phyloP scores from a whole-genome alignment of 345 rosid species.

The Arabidopsis arenosa region DNA sequence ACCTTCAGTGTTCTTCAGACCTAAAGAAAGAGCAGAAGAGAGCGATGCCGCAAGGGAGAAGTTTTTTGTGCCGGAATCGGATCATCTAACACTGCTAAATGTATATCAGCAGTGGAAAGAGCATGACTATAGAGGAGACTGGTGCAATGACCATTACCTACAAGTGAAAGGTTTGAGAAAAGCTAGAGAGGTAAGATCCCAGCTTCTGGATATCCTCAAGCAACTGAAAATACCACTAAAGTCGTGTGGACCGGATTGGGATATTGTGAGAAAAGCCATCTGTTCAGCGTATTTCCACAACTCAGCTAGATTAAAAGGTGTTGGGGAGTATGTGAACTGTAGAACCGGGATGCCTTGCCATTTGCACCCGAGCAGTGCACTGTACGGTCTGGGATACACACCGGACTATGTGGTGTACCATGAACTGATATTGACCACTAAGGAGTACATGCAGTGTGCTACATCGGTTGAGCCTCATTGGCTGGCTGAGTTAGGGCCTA shows the following conservation, averaged over 20 bases:
- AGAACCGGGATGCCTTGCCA: conserved; percentile 94
- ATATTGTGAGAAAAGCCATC: conserved; percentile 75
- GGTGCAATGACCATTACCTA: conserved; percentile 88
- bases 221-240: conserved; percentile 78
- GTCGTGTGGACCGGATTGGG: conserved; percentile 79
- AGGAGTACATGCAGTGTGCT: conserved; percentile 98
- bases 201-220: conserved; percentile 91
- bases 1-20: conserved; percentile 96
- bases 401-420: conserved; percentile 93
- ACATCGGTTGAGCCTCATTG: conserved; percentile 96
- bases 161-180: conserved; percentile 85
- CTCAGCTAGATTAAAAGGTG: conserved; percentile 89
- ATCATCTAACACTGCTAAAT: conserved; percentile 81
- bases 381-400: conserved; percentile 83
- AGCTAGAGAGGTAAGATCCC: conserved; percentile 96
- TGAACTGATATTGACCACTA: conserved; percentile 81
- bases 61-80: conserved; percentile 93
- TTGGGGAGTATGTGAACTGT: conserved; percentile 90
- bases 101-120: conserved; percentile 96
- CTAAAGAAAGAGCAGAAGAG: conserved; percentile 94
- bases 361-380: conserved; percentile 93
- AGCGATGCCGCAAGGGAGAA: conserved; percentile 94
- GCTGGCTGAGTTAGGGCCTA: conserved; percentile 93
- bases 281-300: conserved; percentile 98
- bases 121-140: conserved; percentile 91